phyloP scores from a whole-genome alignment of 106 monocot genomes.

The Cymbidium sinense region DNA sequence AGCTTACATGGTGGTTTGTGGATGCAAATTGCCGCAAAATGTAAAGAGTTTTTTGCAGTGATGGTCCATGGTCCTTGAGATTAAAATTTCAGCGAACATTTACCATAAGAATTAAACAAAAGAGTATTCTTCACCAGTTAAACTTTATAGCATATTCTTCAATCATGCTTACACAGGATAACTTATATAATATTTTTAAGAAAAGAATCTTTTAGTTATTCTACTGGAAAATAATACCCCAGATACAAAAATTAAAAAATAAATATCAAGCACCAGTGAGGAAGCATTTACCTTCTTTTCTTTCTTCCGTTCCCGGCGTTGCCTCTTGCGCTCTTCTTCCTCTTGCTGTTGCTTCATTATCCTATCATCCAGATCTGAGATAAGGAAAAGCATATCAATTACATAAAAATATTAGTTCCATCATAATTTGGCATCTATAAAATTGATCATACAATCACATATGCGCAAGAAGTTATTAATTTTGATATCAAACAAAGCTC shows the following conservation, averaged over 20 bases:
- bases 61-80: not conserved
- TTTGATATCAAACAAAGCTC: not conserved
- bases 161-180: not conserved
- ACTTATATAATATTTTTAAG: not conserved
- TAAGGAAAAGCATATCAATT: not conserved
- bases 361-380: constrained; percentile 96
- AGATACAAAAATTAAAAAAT: not conserved
- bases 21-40: not conserved
- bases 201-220: not conserved
- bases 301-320: constrained; percentile 88
- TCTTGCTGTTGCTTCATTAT: constrained; percentile 94
- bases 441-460: not conserved
- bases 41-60: not conserved
- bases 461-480: not conserved
- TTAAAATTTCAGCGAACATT: not conserved
- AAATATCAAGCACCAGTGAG: not conserved
- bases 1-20: not conserved
- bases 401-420: not conserved
- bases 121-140: not conserved
- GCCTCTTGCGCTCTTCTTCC: constrained; percentile 87
- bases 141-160: not conserved
- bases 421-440: not conserved
- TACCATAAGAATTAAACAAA: not conserved
- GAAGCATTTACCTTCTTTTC: constrained; percentile 77
- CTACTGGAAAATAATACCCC: not conserved